Base-by-base conservation (phyloP, 2,329 filamentous ascomycete genomes). In the Aspergillus sp. region DNA sequence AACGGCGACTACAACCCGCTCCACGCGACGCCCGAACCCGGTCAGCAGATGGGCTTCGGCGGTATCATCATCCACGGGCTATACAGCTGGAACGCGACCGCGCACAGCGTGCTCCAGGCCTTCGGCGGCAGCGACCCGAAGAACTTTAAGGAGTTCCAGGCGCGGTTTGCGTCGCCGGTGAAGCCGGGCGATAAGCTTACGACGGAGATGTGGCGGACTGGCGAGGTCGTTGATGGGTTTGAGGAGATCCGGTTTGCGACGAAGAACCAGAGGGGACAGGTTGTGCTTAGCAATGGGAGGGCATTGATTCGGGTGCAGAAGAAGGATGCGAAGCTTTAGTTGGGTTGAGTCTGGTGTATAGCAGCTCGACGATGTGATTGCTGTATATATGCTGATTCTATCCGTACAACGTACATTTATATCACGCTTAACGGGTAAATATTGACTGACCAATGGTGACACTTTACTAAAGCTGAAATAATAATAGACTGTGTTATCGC, bases 1-100 rank as follows among this genome's bases (percentile, higher is more conserved):
- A 96, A 96, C 67, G 92, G 92, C 64, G 93, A 96, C 78, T 96
- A 96, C 78, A 96, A 96, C 79, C 93, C 92, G 26, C 86, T 96
- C 36, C 92, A 96, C 72, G 91, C 91, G 6, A 90, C 89, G 17
- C 91, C 91, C 12, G 90, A 91, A 76, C 90, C 91, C 0, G 91
- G 91, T 59, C 78, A 85, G 75, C 89, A 91, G 78, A 96, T 96
- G 90, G 92, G 93, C 59, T 96, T 96, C 66, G 90, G 91, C 26
- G 92, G 92, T 34, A 81, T 86, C 65, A 96, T 96, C 74, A 89
- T 96, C 73, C 92, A 96, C 77, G 93, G 93, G 18, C 81, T 96
- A 45, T 96, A 88, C 78, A 90, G 86, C 66, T 96, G 90, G 88
- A 96, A 96, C 78, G 85, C 84, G 56, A 84, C 89, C 2, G 85